Percentiles rank a stretch among this genome's conserved stretches.
phyloP scores from a whole-genome alignment of 495 filamentous ascomycete species.

The Podospora appendiculata region DNA sequence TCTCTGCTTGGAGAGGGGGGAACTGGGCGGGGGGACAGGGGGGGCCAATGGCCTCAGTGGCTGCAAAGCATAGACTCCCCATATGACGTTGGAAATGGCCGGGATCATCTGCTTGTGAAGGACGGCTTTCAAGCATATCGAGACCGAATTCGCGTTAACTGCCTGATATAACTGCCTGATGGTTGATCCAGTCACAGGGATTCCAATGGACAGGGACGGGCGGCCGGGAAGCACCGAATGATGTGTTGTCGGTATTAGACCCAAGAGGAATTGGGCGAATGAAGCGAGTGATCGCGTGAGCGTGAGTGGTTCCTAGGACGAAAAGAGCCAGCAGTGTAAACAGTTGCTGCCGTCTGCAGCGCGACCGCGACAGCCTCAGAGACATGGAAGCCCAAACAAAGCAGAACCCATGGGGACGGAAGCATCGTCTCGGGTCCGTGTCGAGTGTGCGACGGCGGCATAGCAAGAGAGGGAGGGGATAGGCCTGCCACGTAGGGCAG shows the following conservation, averaged over 20 bases:
- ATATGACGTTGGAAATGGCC: constrained; percentile 9
- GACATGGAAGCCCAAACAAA: no score
- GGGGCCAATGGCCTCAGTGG: not conserved
- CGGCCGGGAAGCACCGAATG: no score
- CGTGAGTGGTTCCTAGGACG: no score
- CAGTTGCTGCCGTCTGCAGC: no score
- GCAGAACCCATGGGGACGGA: constrained; percentile 6
- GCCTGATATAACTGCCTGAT: not conserved
- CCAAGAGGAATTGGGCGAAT: no score
- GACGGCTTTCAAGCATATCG: constrained; percentile 10
- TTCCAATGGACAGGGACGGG: no score
- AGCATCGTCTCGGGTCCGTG: constrained; percentile 15
- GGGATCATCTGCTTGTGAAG: constrained; percentile 12
- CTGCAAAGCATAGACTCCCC: constrained; percentile 8
- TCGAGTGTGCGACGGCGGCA: constrained; percentile 3
- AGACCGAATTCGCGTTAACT: not conserved
- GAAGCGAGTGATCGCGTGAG: no score
- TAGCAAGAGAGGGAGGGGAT: not conserved
- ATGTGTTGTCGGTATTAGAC: no score
- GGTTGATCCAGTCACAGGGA: not conserved
- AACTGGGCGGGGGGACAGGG: no score
- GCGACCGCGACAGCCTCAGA: no score
- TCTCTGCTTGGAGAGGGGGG: not conserved
- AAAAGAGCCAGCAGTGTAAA: no score
- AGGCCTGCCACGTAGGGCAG: not conserved